Evolutionary conservation across 139 green algal species (phyloP), one percentile per base, ranked within the genome.

Genomic region (Dunaliella primolecta): DNA sequence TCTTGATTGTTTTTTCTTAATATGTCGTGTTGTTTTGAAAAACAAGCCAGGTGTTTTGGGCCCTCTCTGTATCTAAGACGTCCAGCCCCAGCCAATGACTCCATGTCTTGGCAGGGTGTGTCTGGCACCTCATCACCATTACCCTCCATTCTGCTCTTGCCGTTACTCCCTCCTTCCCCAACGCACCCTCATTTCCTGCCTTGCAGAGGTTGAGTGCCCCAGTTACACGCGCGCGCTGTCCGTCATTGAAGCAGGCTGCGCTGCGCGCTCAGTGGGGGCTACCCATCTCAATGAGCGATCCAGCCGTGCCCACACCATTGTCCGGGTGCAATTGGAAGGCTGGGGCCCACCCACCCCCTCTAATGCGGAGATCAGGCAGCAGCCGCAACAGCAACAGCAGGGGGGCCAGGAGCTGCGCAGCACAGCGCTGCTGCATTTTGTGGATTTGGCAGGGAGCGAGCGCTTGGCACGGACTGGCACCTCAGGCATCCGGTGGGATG

Each of bases 361-460:
- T 70, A n/a, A 3, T 64, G 34, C 23, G 1, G 23, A 35, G 3
- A 7, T 25, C 75, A 27, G 77, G 15, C 35, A 23, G 35, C 1
- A 81, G 23, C 1, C 35, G 34, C 35, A 81, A 27, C 2, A 1
- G 24, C 29, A n/a, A 38, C 78, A 24, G 37, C 24, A 36, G 78
- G 78, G 37, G 37, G 37, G 37, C 31, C 1, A 11, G 78, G 36
- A 29, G 29, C 37, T 36, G 78, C 77, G 75, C n/a, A 72, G 79
- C 79, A 89, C 84, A 0, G 56, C 84, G 2, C 38, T 84, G 56
- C 70, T 93, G 0, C 89, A 91, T 72, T 84, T 91, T 36, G 87
- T 93, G 82, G 90, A 93, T 72, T 87, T 93, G 64, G 90, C 90
- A 0, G 90, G 90, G 21, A 86, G 70, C 46, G 90, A 93, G 86